These are phyloP conservation scores for Solanum aculeatissimum DNA, from an alignment of 305 asterid species.

Conservation along the genomic window DNA sequence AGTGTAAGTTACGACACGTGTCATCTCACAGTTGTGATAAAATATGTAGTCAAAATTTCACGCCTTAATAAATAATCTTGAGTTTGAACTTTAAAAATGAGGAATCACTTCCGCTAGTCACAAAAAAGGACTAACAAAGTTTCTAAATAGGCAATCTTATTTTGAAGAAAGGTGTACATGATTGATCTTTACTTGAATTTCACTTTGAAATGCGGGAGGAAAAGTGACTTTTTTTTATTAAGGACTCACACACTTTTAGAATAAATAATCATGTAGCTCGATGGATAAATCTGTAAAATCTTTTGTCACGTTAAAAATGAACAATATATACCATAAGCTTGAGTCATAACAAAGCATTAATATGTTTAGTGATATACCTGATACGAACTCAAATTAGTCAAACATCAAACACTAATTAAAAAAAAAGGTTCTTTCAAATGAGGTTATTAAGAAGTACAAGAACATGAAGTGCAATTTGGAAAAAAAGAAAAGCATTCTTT, in stretches of 20 bases:
- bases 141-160: background rate
- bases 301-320: background rate
- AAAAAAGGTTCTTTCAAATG: background rate
- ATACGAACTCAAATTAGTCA: background rate
- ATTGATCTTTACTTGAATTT: background rate
- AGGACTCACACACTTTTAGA: background rate
- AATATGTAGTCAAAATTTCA: fast-evolving
- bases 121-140: background rate
- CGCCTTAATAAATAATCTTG: fast-evolving
- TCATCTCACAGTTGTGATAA: background rate
- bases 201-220: background rate
- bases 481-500: background rate
- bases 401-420: fast-evolving
- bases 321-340: background rate
- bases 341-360: background rate
- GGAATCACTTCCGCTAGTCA: background rate
- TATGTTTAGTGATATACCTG: background rate
- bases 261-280: background rate
- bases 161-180: background rate
- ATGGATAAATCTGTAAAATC: background rate
- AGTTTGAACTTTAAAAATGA: background rate
- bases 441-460: background rate
- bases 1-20: fast-evolving
- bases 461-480: background rate
- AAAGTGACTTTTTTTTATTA: background rate